Evolutionary conservation across 306 rosid genomes (phyloP).

Genomic region (Fagus crenata): DNA sequence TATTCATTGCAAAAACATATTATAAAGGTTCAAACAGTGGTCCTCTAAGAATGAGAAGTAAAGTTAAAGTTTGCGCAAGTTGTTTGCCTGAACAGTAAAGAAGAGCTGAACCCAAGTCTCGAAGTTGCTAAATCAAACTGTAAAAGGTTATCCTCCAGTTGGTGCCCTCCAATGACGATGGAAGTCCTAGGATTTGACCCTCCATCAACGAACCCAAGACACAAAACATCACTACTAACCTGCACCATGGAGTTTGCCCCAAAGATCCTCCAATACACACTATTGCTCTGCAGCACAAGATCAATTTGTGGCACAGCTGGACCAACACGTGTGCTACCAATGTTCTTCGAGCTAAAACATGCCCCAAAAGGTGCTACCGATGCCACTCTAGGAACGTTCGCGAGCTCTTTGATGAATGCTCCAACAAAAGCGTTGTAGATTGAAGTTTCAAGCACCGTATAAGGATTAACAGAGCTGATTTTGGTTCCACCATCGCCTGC

Average conservation of each 20-base stretch:
- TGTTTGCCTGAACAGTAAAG: constrained; percentile 31
- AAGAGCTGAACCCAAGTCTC: constrained; percentile 54
- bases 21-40: too few species aligned
- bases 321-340: constrained; percentile 38
- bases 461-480: constrained; percentile 60
- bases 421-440: constrained; percentile 46
- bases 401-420: constrained; percentile 34
- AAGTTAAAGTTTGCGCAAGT: constrained; percentile 63
- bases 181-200: constrained; percentile 46
- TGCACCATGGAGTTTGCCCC: constrained; percentile 64
- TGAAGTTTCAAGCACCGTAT: constrained; percentile 49
- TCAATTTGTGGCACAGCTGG: constrained; percentile 45
- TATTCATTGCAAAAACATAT: not conserved
- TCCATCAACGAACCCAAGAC: constrained; percentile 62
- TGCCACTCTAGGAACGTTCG: constrained; percentile 28
- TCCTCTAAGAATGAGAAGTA: constrained; percentile 37
- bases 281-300: constrained; percentile 48
- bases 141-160: constrained; percentile 53
- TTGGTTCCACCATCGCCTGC: constrained; percentile 68
- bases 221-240: constrained; percentile 36
- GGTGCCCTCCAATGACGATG: constrained; percentile 59
- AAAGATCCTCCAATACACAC: constrained; percentile 44
- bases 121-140: constrained; percentile 54
- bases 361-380: constrained; percentile 55
- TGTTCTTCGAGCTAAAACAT: constrained; percentile 34